Evolutionary conservation across 2,329 filamentous ascomycete species (phyloP).

Genomic region (Sarocladium oryzae): DNA sequence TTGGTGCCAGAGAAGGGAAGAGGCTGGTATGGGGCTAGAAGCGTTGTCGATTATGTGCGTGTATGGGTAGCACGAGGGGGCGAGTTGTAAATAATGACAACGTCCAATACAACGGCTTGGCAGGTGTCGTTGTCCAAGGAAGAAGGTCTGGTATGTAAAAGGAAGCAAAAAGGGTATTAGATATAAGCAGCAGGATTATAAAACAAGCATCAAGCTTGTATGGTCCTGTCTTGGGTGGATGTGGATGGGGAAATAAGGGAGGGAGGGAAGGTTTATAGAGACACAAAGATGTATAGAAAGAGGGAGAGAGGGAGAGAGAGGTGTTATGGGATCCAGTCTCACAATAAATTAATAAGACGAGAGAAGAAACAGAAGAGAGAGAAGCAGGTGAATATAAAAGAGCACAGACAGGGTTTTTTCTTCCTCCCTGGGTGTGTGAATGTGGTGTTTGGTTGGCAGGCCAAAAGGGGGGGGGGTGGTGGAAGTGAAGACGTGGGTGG

Average conservation of each 20-base stretch:
- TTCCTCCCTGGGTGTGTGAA: too few species aligned
- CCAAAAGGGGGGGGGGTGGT: neutral
- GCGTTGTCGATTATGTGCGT: too few species aligned
- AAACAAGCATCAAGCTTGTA: constrained; percentile 4
- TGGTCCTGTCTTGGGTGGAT: neutral
- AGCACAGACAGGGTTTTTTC: neutral
- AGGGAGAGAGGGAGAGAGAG: neutral
- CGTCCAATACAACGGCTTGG: too few species aligned
- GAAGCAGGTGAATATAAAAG: neutral
- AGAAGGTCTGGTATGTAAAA: neutral
- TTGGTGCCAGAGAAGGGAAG: too few species aligned
- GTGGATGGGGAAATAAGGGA: neutral
- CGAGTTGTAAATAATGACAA: too few species aligned
- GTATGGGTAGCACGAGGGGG: too few species aligned
- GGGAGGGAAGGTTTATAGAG: neutral
- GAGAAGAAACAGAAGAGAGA: neutral
- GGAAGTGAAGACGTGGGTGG: neutral
- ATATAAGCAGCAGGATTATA: neutral
- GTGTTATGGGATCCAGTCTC: constrained; percentile 5
- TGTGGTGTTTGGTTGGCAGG: neutral
- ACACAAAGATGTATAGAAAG: neutral
- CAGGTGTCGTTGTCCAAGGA: too few species aligned
- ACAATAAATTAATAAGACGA: neutral
- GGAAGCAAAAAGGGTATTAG: too few species aligned
- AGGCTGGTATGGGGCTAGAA: too few species aligned